Percentiles rank a stretch among this genome's conserved stretches.
These are phyloP conservation scores for Euphrasia confusa DNA, from an alignment of 257 asterid species.

Conservation along the genomic window DNA sequence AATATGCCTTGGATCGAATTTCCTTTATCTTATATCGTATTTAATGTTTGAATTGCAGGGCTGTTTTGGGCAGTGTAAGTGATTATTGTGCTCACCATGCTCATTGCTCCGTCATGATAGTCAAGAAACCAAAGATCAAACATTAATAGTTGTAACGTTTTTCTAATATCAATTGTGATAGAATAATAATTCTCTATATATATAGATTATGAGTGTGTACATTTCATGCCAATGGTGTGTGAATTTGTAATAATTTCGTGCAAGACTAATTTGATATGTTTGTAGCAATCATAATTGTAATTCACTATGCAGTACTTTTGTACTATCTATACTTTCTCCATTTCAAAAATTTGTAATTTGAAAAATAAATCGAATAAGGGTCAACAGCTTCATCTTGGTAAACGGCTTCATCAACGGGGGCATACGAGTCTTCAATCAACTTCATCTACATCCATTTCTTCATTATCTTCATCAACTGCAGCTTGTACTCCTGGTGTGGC, in stretches of 20 bases:
- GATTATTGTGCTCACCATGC: constrained; percentile 81
- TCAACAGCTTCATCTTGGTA: too few species aligned
- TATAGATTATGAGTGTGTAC: neutral
- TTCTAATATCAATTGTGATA: neutral
- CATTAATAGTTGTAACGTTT: constrained; percentile 5
- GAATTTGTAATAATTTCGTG: neutral
- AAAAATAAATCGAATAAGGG: too few species aligned
- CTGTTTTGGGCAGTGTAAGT: constrained; percentile 76
- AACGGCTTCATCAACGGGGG: too few species aligned
- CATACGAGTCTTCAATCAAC: too few species aligned
- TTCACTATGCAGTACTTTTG: neutral
- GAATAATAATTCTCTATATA: neutral
- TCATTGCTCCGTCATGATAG: constrained; percentile 75
- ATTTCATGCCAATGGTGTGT: neutral
- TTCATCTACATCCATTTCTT: too few species aligned
- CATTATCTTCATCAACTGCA: too few species aligned
- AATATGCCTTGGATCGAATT: neutral
- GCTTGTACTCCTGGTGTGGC: too few species aligned
- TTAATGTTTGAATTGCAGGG: constrained; percentile 37
- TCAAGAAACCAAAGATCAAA: constrained; percentile 44
- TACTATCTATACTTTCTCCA: too few species aligned
- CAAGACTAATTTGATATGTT: neutral
- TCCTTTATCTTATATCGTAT: neutral
- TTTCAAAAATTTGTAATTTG: too few species aligned
- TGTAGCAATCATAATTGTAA: neutral